Percentiles rank a stretch among this genome's conserved stretches.
Evolutionary conservation across 2,329 filamentous ascomycete genomes (phyloP).

Genomic region (Mycosphaerella sp.): DNA sequence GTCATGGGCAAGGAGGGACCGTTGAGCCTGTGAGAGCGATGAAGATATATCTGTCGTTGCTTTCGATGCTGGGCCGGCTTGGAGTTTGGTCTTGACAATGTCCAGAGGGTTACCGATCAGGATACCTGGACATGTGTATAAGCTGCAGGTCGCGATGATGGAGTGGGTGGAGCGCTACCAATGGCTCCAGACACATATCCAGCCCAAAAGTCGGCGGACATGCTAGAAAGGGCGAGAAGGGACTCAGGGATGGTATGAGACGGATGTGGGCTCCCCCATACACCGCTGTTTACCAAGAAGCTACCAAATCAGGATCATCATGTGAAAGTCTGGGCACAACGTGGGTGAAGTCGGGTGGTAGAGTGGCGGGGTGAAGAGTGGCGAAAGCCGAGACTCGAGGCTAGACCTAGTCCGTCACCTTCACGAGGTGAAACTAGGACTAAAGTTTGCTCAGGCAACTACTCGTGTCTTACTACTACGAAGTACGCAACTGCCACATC

Average conservation of each 20-base stretch:
- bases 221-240: conserved; percentile 33
- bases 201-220: conserved; percentile 91
- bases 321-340: neutral
- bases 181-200: conserved; percentile 82
- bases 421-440: too few species aligned
- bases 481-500: too few species aligned
- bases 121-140: conserved; percentile 48
- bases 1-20: neutral
- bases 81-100: conserved; percentile 67
- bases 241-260: neutral
- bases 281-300: neutral
- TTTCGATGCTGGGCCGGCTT: conserved; percentile 49
- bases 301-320: neutral
- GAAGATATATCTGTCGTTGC: conserved; percentile 12
- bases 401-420: too few species aligned
- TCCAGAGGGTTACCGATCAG: conserved; percentile 77
- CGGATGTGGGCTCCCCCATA: conserved; percentile 1
- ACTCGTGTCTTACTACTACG: too few species aligned
- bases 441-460: too few species aligned
- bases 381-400: too few species aligned
- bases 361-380: too few species aligned
- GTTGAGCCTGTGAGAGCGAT: conserved; percentile 1
- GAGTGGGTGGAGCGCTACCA: conserved; percentile 30
- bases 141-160: neutral
- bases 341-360: neutral